Conservation (phyloP, 23 red algal species). For the Gracilaria gracilis region DNA sequence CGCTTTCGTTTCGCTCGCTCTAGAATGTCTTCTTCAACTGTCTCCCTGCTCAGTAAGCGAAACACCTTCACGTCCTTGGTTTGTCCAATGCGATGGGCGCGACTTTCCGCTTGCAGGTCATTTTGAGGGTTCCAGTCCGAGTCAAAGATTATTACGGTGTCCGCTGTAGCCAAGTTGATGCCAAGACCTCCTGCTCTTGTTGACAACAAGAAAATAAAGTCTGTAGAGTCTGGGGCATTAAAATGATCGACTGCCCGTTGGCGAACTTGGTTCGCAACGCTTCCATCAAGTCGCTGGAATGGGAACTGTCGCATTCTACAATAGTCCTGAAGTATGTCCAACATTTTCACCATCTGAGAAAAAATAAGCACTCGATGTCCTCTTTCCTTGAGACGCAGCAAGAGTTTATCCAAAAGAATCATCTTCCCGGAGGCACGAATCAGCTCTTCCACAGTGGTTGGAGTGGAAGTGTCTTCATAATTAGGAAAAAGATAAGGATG, state of each 20-base stretch:
- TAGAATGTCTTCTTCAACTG: constrained; percentile 96
- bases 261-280: constrained; percentile 85
- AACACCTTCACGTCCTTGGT: constrained; percentile 96
- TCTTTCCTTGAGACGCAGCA: constrained; percentile 82
- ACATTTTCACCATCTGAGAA: constrained; percentile 98
- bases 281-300: constrained; percentile 90
- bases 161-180: constrained; percentile 95
- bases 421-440: constrained; percentile 91
- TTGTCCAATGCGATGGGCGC: constrained; percentile 96
- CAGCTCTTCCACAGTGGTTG: constrained; percentile 60
- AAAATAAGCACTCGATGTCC: constrained; percentile 95
- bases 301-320: constrained; percentile 94
- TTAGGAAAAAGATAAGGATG: constrained; percentile 93
- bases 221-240: constrained; percentile 91
- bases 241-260: constrained; percentile 91
- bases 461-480: constrained; percentile 76
- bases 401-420: constrained; percentile 92
- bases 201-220: constrained; percentile 91
- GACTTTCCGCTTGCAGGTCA: constrained; percentile 90
- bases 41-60: constrained; percentile 86
- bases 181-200: constrained; percentile 92
- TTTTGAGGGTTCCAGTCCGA: constrained; percentile 98
- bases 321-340: constrained; percentile 97
- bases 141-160: constrained; percentile 97
- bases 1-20: constrained; percentile 96